Conservation (phyloP, 2,329 filamentous ascomycete genomes). For the Trichoderma sp. region DNA sequence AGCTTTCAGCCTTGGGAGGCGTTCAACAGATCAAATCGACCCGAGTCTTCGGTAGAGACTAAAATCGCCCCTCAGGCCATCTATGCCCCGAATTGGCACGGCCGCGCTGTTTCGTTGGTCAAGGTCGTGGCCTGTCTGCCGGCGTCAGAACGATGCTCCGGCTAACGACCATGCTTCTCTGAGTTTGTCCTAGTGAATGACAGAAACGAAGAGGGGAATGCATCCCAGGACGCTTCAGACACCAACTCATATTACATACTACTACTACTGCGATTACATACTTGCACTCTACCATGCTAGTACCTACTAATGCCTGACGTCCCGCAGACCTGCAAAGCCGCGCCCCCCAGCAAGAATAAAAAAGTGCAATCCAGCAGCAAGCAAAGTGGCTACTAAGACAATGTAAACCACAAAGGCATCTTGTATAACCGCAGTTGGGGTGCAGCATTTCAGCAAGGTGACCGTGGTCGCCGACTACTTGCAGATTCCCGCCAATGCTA, state of each 20-base stretch:
- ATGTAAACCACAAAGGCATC: background rate
- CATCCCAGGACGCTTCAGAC: background rate
- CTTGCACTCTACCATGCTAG: background rate
- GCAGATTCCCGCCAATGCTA: slow-evolving; percentile 17
- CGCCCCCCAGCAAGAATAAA: background rate
- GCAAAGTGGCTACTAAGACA: slow-evolving; percentile 8
- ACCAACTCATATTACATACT: background rate
- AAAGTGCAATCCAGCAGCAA: background rate
- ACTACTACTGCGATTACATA: background rate
- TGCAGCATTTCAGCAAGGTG: slow-evolving; percentile 8
- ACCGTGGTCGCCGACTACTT: slow-evolving; percentile 6
- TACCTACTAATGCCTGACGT: background rate
- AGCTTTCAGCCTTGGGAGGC: slow-evolving; percentile 30
- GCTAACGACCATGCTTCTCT: slow-evolving; percentile 26
- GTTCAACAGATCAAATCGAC: slow-evolving; percentile 45
- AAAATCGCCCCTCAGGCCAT: slow-evolving; percentile 36
- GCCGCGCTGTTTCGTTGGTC: slow-evolving; percentile 34
- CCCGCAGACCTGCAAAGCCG: background rate
- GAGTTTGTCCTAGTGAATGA: slow-evolving; percentile 21
- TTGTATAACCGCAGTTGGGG: slow-evolving; percentile 1
- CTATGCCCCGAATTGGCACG: slow-evolving; percentile 31
- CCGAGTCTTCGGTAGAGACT: slow-evolving; percentile 47
- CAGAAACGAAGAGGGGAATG: background rate
- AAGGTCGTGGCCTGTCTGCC: slow-evolving; percentile 26
- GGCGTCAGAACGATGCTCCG: slow-evolving; percentile 26